These are phyloP conservation scores for Trichoderma koningiopsis DNA, from an alignment of 2,329 filamentous ascomycete genomes.

Conservation along the genomic window DNA sequence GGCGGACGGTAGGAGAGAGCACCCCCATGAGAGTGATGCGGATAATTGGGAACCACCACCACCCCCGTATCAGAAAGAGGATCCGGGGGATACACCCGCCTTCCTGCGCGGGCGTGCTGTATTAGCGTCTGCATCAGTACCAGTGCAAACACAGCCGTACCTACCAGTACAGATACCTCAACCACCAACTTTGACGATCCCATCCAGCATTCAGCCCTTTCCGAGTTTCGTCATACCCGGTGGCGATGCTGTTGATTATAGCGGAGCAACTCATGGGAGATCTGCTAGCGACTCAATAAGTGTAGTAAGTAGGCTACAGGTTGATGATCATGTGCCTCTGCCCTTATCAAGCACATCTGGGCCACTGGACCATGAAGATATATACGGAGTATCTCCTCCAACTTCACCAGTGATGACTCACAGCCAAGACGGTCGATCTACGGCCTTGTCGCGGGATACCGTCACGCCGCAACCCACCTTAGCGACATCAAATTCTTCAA, in stretches of 20 bases:
- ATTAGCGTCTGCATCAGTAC: slow-evolving; percentile 32
- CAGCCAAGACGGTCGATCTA: slow-evolving; percentile 1
- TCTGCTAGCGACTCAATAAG: slow-evolving; percentile 43
- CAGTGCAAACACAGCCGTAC: slow-evolving; percentile 4
- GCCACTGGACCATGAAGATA: slow-evolving; percentile 37
- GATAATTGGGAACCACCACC: slow-evolving; percentile 88
- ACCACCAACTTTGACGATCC: slow-evolving; percentile 1
- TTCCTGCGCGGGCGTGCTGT: slow-evolving; percentile 56
- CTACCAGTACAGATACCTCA: not conserved
- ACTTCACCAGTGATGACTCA: slow-evolving; percentile 40
- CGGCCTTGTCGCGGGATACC: slow-evolving; percentile 28
- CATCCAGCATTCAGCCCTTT: not conserved
- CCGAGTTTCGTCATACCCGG: not conserved
- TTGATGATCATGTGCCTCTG: slow-evolving; percentile 33
- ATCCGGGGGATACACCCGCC: slow-evolving; percentile 57
- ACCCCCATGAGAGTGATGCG: slow-evolving; percentile 83
- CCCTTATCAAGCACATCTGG: slow-evolving; percentile 39
- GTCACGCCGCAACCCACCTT: not conserved
- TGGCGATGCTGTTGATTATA: slow-evolving; percentile 16
- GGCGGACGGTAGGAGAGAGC: slow-evolving; percentile 69
- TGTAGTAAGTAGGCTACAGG: slow-evolving; percentile 32
- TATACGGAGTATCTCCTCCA: slow-evolving; percentile 53
- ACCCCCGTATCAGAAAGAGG: slow-evolving; percentile 73
- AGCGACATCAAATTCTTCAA: not conserved
- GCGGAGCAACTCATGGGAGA: slow-evolving; percentile 37